Evolutionary conservation across 2,329 filamentous ascomycete species (phyloP).

Genomic region (Clarireedia paspali): DNA sequence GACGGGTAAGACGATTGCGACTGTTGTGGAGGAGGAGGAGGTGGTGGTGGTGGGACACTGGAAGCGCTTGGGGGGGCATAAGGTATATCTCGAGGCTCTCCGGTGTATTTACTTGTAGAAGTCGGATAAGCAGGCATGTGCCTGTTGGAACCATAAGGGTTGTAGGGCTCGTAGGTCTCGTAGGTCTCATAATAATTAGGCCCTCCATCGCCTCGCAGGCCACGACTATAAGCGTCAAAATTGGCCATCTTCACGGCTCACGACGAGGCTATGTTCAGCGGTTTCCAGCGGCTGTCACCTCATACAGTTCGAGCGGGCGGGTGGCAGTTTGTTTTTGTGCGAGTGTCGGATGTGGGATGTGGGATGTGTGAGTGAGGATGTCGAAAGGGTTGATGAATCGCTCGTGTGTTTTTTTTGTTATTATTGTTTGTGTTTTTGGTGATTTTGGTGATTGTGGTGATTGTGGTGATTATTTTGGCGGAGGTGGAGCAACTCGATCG

Average conservation of each 20-base stretch:
- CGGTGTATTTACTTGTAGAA: conserved; percentile 12
- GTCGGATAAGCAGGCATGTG: conserved; percentile 15
- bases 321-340: too few species aligned
- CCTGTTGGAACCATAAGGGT: conserved; percentile 12
- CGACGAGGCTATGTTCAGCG: conserved; percentile 17
- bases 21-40: conserved; percentile 18
- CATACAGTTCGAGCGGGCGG: conserved; percentile 8
- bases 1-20: conserved; percentile 6
- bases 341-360: too few species aligned
- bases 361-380: too few species aligned
- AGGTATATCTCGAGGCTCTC: conserved; percentile 21
- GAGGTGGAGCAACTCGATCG: too few species aligned
- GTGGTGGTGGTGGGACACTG: conserved; percentile 17
- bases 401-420: too few species aligned
- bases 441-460: too few species aligned
- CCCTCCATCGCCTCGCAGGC: conserved; percentile 13
- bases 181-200: conserved; percentile 6
- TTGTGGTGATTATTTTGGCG: too few species aligned
- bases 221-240: conserved; percentile 22
- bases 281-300: conserved; percentile 12
- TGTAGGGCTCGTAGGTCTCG: conserved; percentile 9
- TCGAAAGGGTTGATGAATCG: too few species aligned
- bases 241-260: conserved; percentile 16
- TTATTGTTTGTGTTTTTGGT: too few species aligned
- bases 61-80: conserved; percentile 12